phyloP scores from a whole-genome alignment of 2,329 filamentous ascomycete species.

The Cytospora schulzeri region DNA sequence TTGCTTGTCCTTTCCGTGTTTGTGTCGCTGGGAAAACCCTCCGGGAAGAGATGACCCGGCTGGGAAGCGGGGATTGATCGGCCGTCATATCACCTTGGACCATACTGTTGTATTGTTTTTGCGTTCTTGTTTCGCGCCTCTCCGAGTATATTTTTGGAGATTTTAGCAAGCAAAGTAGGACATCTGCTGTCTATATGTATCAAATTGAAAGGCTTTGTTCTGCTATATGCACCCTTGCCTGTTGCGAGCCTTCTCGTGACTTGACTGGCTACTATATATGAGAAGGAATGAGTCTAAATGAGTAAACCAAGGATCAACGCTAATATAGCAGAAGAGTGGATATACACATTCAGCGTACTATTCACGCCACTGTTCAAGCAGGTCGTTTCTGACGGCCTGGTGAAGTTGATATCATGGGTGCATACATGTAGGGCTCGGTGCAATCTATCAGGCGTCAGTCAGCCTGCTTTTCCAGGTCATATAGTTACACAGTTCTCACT shows the following conservation, averaged over 20 bases:
- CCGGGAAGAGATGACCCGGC: conserved; percentile 5
- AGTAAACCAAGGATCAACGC: no score
- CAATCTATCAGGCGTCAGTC: background rate
- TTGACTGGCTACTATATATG: background rate
- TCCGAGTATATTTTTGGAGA: background rate
- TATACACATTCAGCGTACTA: background rate
- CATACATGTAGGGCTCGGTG: no score
- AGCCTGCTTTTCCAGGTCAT: no score
- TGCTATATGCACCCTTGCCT: background rate
- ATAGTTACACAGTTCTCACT: no score
- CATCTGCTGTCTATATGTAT: background rate
- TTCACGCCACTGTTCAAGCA: background rate
- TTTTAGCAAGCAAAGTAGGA: no score
- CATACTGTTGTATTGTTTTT: no score
- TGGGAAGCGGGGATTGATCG: background rate
- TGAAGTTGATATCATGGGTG: background rate
- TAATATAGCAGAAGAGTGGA: conserved; percentile 1
- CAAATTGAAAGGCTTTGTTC: background rate
- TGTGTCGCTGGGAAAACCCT: conserved; percentile 18
- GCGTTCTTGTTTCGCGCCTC: no score
- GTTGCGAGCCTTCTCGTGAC: background rate
- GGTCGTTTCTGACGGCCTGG: background rate
- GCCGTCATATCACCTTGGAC: background rate
- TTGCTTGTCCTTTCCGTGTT: conserved; percentile 2
- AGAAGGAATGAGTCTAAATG: background rate